A percentile compares a stretch with the other conserved stretches of the same genome.
Conservation (phyloP, 495 filamentous ascomycete species). For the Neurospora sp. region DNA sequence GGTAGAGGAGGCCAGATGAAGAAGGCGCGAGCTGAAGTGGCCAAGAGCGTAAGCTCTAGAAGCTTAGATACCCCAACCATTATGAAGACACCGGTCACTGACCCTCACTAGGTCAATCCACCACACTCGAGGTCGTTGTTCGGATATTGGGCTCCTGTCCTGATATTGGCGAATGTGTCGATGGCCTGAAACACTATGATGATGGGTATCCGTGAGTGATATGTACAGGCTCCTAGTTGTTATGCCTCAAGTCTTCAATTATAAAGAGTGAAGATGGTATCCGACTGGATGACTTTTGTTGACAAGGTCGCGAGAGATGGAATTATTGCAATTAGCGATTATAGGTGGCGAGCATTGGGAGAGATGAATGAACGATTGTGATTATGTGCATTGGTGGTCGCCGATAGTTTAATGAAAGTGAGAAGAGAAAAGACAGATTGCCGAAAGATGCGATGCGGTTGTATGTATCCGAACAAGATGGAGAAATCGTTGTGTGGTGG, state of each 20-base stretch:
- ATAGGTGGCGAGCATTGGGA: not conserved
- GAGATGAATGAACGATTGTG: not conserved
- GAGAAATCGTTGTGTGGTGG: not conserved
- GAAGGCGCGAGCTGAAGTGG: conserved; percentile 27
- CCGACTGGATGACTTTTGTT: not conserved
- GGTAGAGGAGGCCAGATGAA: conserved; percentile 20
- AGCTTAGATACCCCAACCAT: conserved; percentile 27
- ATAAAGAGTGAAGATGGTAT: not conserved
- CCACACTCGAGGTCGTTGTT: not conserved
- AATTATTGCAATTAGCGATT: not conserved
- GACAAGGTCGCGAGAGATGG: not conserved
- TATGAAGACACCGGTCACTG: conserved; percentile 13
- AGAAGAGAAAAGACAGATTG: not conserved
- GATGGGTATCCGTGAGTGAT: not conserved
- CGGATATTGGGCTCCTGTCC: not conserved
- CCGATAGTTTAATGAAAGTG: not conserved
- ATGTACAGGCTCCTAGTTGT: not conserved
- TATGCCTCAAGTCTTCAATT: not conserved
- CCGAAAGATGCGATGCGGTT: not conserved
- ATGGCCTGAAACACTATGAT: not conserved
- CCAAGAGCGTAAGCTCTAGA: conserved; percentile 34
- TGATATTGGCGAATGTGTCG: not conserved
- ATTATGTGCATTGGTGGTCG: not conserved
- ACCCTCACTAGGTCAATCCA: not conserved
- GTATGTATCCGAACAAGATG: not conserved